A percentile compares a stretch with the other conserved stretches of the same genome.
Evolutionary conservation across 768 basidiomycete genomes (phyloP).

Genomic region (Leucosporidium scottii): DNA sequence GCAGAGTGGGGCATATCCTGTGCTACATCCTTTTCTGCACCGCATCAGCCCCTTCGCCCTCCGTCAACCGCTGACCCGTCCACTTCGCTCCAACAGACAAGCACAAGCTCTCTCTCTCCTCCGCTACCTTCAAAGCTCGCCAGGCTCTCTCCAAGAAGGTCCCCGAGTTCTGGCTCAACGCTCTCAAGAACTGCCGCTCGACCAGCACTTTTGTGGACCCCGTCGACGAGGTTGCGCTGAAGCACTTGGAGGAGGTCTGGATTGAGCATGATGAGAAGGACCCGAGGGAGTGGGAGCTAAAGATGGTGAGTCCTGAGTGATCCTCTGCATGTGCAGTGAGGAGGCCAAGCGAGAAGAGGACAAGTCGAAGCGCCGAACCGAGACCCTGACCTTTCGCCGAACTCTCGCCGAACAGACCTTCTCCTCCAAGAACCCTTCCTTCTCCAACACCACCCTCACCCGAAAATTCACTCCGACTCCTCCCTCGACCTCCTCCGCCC

Average conservation of each 20-base stretch:
- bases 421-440: conserved; percentile 30
- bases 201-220: conserved; percentile 14
- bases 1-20: too few species aligned
- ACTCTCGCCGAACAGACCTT: conserved; percentile 6
- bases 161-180: conserved; percentile 25
- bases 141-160: conserved; percentile 19
- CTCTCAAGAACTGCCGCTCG: conserved; percentile 12
- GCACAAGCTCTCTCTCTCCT: conserved; percentile 17
- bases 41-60: too few species aligned
- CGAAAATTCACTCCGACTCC: conserved; percentile 21
- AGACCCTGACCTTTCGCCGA: background rate
- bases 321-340: too few species aligned
- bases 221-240: conserved; percentile 25
- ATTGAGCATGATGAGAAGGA: conserved; percentile 23
- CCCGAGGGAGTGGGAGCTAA: conserved; percentile 21
- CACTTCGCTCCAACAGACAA: conserved; percentile 13
- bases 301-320: conserved; percentile 8
- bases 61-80: too few species aligned
- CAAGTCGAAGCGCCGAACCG: too few species aligned
- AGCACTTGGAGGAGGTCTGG: conserved; percentile 25
- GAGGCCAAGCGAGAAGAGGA: too few species aligned
- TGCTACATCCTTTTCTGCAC: too few species aligned
- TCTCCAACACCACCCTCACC: conserved; percentile 13
- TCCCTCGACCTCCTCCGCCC: conserved; percentile 5
- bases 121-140: conserved; percentile 12